phyloP scores from a whole-genome alignment of 2,329 filamentous ascomycete species.

The Parastagonospora nodorum region DNA sequence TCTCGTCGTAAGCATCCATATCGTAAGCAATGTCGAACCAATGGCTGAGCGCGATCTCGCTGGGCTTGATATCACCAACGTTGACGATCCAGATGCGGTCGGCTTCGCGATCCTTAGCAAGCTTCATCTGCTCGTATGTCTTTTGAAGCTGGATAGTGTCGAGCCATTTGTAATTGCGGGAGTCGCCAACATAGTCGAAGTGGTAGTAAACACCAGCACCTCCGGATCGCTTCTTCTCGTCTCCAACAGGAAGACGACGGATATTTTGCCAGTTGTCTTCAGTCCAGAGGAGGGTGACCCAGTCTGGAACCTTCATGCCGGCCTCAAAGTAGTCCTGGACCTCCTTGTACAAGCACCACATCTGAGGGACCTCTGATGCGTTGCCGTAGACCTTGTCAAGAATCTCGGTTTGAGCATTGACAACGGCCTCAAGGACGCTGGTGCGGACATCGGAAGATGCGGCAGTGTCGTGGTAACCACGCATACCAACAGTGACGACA shows the following conservation, averaged over 20 bases:
- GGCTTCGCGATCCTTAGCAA: slow-evolving; percentile 64
- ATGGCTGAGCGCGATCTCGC: slow-evolving; percentile 69
- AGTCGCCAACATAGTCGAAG: slow-evolving; percentile 66
- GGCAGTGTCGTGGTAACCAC: slow-evolving; percentile 70
- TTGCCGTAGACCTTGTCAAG: slow-evolving; percentile 61
- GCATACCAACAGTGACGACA: slow-evolving; percentile 71
- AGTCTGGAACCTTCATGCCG: slow-evolving; percentile 66
- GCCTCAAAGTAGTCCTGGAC: slow-evolving; percentile 71
- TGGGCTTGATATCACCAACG: slow-evolving; percentile 68
- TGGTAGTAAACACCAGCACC: slow-evolving; percentile 72
- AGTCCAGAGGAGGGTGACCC: slow-evolving; percentile 70
- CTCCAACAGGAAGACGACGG: slow-evolving; percentile 62
- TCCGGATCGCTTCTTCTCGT: slow-evolving; percentile 64
- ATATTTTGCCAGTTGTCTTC: slow-evolving; percentile 74
- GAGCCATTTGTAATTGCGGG: slow-evolving; percentile 63
- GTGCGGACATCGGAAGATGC: slow-evolving; percentile 64
- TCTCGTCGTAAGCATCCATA: slow-evolving; percentile 60
- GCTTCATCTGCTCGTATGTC: slow-evolving; percentile 68
- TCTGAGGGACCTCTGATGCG: slow-evolving; percentile 64
- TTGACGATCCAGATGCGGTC: slow-evolving; percentile 70
- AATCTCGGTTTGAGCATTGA: slow-evolving; percentile 64
- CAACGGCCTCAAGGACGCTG: slow-evolving; percentile 63
- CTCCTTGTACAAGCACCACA: slow-evolving; percentile 78
- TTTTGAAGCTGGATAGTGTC: slow-evolving; percentile 70
- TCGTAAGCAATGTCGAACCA: slow-evolving; percentile 73